Conservation (phyloP, 2,329 filamentous ascomycete species). For the Nothophaeocryptopus gaeumannii region DNA sequence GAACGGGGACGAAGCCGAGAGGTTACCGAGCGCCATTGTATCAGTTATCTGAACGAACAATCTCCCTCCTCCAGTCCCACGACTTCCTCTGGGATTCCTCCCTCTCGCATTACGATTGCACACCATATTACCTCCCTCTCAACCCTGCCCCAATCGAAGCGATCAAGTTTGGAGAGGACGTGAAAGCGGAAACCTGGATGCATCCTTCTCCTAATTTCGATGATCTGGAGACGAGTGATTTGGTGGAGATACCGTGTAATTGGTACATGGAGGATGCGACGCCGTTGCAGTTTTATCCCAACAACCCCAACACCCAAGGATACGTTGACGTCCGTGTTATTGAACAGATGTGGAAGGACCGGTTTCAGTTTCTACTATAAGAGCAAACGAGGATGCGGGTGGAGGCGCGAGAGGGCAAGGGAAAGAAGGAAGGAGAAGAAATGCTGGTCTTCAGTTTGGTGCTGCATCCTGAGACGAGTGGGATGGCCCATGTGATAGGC, state of each 20-base stretch:
- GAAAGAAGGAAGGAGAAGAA: constrained; percentile 12
- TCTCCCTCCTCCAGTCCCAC: constrained; percentile 48
- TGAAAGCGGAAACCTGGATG: constrained; percentile 46
- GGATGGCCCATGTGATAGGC: constrained; percentile 60
- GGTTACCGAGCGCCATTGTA: constrained; percentile 55
- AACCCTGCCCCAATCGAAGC: constrained; percentile 40
- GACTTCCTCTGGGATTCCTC: constrained; percentile 53
- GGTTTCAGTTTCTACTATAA: constrained; percentile 53
- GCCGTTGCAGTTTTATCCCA: constrained; percentile 47
- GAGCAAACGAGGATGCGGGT: no score
- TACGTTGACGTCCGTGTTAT: constrained; percentile 58
- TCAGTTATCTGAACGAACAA: constrained; percentile 49
- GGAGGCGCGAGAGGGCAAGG: constrained; percentile 33
- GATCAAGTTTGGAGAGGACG: constrained; percentile 40
- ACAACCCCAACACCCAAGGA: constrained; percentile 53
- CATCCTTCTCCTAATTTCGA: constrained; percentile 37
- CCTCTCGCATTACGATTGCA: constrained; percentile 51
- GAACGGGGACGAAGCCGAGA: constrained; percentile 46
- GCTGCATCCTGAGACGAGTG: constrained; percentile 58
- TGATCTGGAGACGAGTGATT: constrained; percentile 29
- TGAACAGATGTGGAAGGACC: constrained; percentile 61
- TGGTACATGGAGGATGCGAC: constrained; percentile 55
- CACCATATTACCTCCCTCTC: constrained; percentile 48
- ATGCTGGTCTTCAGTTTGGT: constrained; percentile 52
- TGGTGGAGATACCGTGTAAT: constrained; percentile 51